A percentile compares a stretch with the other conserved stretches of the same genome.
These are phyloP conservation scores for Trichophyton simii DNA, from an alignment of 2,329 filamentous ascomycete species.

Conservation along the genomic window DNA sequence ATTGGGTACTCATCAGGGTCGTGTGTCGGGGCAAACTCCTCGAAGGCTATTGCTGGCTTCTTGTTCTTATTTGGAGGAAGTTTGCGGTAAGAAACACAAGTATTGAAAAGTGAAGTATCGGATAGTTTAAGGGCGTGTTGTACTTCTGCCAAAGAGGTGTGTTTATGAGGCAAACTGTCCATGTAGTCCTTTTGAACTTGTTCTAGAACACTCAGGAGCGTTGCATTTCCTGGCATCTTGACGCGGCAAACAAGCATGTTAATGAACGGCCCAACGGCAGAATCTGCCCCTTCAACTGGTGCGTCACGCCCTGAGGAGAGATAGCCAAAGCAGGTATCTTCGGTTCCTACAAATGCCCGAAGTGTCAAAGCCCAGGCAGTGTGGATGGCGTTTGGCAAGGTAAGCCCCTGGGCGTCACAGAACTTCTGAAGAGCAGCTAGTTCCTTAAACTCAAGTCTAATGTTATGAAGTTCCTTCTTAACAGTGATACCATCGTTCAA, in stretches of 20 bases:
- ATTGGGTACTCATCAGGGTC: constrained; percentile 40
- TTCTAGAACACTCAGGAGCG: constrained; percentile 29
- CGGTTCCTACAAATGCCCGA: constrained; percentile 49
- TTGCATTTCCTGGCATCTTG: constrained; percentile 16
- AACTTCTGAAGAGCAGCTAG: constrained; percentile 23
- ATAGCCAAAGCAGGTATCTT: constrained; percentile 40
- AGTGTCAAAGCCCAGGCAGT: constrained; percentile 59
- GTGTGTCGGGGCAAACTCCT: constrained; percentile 29
- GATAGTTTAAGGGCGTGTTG: constrained; percentile 33
- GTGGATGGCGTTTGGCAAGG: constrained; percentile 47
- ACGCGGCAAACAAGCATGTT: constrained; percentile 16
- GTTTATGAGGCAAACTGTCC: constrained; percentile 33
- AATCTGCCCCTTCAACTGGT: constrained; percentile 12
- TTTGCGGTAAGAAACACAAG: constrained; percentile 37
- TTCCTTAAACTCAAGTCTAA: constrained; percentile 21
- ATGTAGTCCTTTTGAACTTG: constrained; percentile 37
- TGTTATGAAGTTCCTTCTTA: constrained; percentile 20
- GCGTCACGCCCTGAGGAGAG: constrained; percentile 16
- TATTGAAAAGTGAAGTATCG: constrained; percentile 35
- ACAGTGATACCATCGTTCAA: constrained; percentile 21
- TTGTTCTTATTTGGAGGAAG: constrained; percentile 23
- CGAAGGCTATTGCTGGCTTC: constrained; percentile 24
- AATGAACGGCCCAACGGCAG: constrained; percentile 17
- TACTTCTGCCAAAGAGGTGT: constrained; percentile 36
- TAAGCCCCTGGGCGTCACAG: constrained; percentile 35